phyloP scores from a whole-genome alignment of 2,329 filamentous ascomycete genomes.

The Aspergillus tubingensis region DNA sequence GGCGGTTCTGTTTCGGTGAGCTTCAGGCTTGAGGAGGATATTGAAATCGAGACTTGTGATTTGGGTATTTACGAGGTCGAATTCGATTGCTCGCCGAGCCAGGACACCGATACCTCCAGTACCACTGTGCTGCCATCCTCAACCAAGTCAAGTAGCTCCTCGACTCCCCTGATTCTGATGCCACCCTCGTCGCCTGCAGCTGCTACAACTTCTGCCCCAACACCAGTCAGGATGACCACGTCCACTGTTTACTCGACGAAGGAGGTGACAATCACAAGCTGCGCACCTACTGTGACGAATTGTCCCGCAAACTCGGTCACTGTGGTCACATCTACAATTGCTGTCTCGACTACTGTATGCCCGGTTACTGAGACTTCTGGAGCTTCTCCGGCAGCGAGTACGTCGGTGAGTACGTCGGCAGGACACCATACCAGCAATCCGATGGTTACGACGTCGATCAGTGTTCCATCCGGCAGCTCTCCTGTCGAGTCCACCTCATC shows the following conservation, averaged over 20 bases:
- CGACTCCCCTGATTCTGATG: not conserved
- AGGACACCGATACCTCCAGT: conserved; percentile 13
- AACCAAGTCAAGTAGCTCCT: not conserved
- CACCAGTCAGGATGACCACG: conserved; percentile 33
- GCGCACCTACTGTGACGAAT: conserved; percentile 44
- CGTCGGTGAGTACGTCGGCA: not conserved
- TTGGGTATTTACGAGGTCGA: conserved; percentile 55
- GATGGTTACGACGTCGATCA: not conserved
- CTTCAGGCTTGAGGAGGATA: conserved; percentile 62
- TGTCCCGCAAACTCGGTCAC: conserved; percentile 56
- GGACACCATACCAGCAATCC: not conserved
- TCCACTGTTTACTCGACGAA: conserved; percentile 43
- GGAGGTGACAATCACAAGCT: conserved; percentile 43
- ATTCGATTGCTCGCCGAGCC: conserved; percentile 32
- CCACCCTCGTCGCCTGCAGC: conserved; percentile 1
- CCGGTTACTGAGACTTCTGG: conserved; percentile 40
- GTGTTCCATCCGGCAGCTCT: conserved; percentile 14
- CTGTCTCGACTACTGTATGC: conserved; percentile 63
- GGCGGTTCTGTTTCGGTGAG: conserved; percentile 84
- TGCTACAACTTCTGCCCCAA: conserved; percentile 5
- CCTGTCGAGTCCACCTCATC: conserved; percentile 17
- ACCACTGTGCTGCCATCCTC: not conserved
- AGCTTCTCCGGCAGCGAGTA: conserved; percentile 5
- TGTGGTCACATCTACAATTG: conserved; percentile 56
- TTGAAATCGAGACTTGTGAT: conserved; percentile 62